Percentiles rank a stretch among this genome's conserved stretches.
Conservation (phyloP, 139 green algal species). For the Tetradesmus lagerheimii region DNA sequence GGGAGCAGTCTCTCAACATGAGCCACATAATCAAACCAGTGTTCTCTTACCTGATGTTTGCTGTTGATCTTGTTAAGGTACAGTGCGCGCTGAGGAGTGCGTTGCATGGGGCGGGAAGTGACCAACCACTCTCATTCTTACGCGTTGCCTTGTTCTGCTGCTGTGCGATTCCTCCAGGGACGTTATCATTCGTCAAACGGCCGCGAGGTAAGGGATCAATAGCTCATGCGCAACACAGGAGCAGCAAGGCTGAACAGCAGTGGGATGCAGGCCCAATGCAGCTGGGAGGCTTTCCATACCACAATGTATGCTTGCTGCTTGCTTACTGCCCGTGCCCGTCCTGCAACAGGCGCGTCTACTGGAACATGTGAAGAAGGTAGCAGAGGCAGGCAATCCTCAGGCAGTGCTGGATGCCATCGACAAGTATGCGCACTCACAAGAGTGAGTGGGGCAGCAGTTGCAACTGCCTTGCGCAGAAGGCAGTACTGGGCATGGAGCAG, state of each 20-base stretch:
- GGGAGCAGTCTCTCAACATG: neutral
- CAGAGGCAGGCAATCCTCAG: neutral
- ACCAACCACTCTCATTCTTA: neutral
- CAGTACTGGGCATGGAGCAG: neutral
- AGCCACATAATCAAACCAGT: neutral
- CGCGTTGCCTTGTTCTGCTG: neutral
- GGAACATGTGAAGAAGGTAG: neutral
- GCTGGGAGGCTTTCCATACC: no score
- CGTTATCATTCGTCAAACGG: constrained; percentile 18
- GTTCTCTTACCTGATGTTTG: constrained; percentile 32
- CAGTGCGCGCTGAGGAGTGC: no score
- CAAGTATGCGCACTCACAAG: constrained; percentile 14
- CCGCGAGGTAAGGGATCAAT: neutral
- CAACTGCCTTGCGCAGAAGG: neutral
- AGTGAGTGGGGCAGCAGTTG: neutral
- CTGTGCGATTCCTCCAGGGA: neutral
- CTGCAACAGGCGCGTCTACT: constrained; percentile 1
- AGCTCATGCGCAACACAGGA: neutral
- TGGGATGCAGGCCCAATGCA: no score
- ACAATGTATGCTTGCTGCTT: no score
- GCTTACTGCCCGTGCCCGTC: no score
- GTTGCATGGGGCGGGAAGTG: neutral
- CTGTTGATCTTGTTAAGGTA: neutral
- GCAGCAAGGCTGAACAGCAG: neutral
- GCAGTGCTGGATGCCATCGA: constrained; percentile 32